Evolutionary conservation across 805 yeast genomes (phyloP).

Genomic region (Suhomyces vadensis): DNA sequence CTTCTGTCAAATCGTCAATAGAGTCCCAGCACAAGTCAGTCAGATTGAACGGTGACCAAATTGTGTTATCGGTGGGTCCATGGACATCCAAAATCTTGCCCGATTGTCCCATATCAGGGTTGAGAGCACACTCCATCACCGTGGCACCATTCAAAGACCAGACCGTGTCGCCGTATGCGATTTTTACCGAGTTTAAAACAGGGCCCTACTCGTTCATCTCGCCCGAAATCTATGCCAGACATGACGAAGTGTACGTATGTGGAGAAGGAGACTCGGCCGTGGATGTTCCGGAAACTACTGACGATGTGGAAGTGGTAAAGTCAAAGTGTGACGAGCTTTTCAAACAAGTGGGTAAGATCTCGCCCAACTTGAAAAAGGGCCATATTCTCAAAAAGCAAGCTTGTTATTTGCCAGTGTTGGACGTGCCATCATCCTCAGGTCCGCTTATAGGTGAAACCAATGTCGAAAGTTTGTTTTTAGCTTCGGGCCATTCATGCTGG

Average conservation of each 20-base stretch:
- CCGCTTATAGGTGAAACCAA: slow-evolving; percentile 94
- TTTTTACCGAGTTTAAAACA: slow-evolving; percentile 87
- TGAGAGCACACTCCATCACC: slow-evolving; percentile 94
- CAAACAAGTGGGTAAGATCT: slow-evolving; percentile 73
- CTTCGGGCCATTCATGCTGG: slow-evolving; percentile 98
- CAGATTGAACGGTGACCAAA: slow-evolving; percentile 65
- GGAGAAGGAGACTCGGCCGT: slow-evolving; percentile 95
- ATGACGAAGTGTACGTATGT: slow-evolving; percentile 94
- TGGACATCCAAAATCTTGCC: slow-evolving; percentile 93
- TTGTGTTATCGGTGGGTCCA: slow-evolving; percentile 90
- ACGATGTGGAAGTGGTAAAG: slow-evolving; percentile 84
- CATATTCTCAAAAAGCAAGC: slow-evolving; percentile 84
- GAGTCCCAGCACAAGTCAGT: slow-evolving; percentile 32
- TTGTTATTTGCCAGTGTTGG: slow-evolving; percentile 91
- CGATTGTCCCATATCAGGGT: slow-evolving; percentile 90
- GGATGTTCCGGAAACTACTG: slow-evolving; percentile 90
- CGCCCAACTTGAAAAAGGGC: slow-evolving; percentile 70
- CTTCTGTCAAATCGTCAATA: slow-evolving; percentile 28
- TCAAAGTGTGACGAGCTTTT: slow-evolving; percentile 88
- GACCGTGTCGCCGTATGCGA: slow-evolving; percentile 85
- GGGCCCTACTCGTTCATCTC: slow-evolving; percentile 68
- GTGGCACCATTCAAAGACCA: slow-evolving; percentile 73
- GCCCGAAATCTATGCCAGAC: slow-evolving; percentile 93
- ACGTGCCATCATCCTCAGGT: slow-evolving; percentile 89
- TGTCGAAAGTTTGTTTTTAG: slow-evolving; percentile 72